Conservation (phyloP, 371 early-diverging fungal genomes). For the Mortierella sp. region DNA sequence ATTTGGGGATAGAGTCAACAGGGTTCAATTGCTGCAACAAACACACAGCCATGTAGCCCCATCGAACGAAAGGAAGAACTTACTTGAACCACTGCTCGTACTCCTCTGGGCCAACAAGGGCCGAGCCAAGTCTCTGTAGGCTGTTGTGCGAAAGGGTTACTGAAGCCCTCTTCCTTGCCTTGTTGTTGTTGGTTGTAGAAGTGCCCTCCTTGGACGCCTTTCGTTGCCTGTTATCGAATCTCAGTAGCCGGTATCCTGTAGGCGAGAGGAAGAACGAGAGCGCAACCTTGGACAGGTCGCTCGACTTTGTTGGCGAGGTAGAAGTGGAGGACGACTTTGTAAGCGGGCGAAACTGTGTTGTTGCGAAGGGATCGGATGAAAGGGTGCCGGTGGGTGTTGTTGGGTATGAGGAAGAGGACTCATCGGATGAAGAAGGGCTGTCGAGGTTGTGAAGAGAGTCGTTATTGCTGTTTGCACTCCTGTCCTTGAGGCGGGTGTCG, state of each 20-base stretch:
- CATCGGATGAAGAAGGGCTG: background rate
- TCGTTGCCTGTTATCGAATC: background rate
- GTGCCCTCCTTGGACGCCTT: background rate
- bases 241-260: conserved; percentile 14
- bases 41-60: background rate
- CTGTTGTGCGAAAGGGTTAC: background rate
- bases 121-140: background rate
- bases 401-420: background rate
- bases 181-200: background rate
- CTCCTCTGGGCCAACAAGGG: conserved; percentile 20
- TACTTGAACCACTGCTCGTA: conserved; percentile 33
- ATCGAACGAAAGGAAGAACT: background rate
- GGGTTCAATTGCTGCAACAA: too few relatives aligned
- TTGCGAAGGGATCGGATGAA: background rate
- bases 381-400: background rate
- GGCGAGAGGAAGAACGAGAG: conserved; percentile 39
- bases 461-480: background rate
- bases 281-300: background rate
- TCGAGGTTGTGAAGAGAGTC: background rate
- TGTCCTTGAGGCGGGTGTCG: background rate
- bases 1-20: background rate
- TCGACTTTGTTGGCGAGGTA: background rate
- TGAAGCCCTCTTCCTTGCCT: background rate
- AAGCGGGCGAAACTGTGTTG: background rate
- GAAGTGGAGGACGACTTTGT: background rate